Conservation (phyloP, 1,284 basidiomycete genomes). For the Salmacisia buchloeana region DNA sequence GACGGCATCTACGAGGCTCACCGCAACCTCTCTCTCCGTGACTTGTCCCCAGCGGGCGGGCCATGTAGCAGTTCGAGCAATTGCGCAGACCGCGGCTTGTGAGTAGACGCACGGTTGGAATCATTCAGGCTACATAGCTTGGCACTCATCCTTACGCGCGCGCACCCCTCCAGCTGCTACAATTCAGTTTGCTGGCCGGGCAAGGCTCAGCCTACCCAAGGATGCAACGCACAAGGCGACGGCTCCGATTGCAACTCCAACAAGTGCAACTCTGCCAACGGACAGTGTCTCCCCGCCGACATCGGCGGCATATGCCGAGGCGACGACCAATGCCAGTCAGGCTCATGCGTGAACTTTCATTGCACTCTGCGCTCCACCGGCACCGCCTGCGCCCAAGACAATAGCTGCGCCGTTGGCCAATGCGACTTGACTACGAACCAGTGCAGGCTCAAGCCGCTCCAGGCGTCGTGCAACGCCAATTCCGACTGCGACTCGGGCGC, state of each 20-base stretch:
- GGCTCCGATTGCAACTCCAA: neutral
- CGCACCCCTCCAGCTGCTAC: no score
- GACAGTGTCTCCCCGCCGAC: neutral
- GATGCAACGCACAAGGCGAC: neutral
- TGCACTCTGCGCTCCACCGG: neutral
- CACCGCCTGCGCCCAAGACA: neutral
- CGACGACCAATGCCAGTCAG: neutral
- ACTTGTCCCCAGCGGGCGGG: no score
- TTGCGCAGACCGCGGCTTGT: no score
- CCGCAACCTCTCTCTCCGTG: no score
- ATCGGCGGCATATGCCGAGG: neutral
- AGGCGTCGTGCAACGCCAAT: neutral
- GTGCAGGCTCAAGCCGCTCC: neutral
- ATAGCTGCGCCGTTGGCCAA: neutral
- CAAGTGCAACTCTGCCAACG: neutral
- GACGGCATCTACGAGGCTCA: no score
- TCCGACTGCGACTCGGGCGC: neutral
- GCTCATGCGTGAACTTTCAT: neutral
- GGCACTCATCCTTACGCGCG: no score
- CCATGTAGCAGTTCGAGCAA: no score
- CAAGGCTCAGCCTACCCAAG: neutral
- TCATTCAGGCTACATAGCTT: no score
- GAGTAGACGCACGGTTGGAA: no score
- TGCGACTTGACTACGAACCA: neutral
- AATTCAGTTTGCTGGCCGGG: neutral